These are phyloP conservation scores for Fragilariopsis cylindrus DNA, from an alignment of 108 stramenopile species.

Conservation along the genomic window DNA sequence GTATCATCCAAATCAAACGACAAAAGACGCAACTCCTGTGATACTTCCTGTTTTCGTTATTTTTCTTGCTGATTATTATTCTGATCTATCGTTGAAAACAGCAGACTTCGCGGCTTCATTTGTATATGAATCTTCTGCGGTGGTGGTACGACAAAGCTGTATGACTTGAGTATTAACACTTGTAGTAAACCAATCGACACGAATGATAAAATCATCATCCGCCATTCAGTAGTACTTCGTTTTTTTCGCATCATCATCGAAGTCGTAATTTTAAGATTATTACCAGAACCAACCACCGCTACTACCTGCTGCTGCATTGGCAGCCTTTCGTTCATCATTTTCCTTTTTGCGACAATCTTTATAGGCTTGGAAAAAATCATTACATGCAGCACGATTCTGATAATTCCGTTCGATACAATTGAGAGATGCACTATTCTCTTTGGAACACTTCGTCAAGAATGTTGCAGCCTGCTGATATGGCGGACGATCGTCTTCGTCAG, in stretches of 20 bases:
- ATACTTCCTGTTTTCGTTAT: not conserved
- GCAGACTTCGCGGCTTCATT: no score
- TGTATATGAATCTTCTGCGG: no score
- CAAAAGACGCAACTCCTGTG: conserved; percentile 18
- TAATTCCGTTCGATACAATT: conserved; percentile 81
- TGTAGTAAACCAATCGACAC: no score
- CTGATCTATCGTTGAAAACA: not conserved
- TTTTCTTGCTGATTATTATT: no score
- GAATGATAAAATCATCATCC: no score
- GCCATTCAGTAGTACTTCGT: no score
- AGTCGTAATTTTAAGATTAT: not conserved
- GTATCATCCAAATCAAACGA: conserved; percentile 79
- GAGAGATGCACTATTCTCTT: conserved; percentile 62
- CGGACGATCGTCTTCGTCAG: not conserved
- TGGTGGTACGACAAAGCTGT: no score
- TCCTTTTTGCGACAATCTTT: conserved; percentile 73
- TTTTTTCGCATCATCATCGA: no score
- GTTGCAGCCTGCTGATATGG: conserved; percentile 26
- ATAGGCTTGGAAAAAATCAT: conserved; percentile 72
- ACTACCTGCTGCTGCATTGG: conserved; percentile 10
- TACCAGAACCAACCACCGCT: conserved; percentile 35
- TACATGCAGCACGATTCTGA: conserved; percentile 65
- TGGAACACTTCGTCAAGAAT: conserved; percentile 68
- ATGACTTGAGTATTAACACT: no score
- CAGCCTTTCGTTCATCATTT: conserved; percentile 53